Base-by-base conservation (phyloP, 148 eudicot genomes). In the Heliosperma pusillum region DNA sequence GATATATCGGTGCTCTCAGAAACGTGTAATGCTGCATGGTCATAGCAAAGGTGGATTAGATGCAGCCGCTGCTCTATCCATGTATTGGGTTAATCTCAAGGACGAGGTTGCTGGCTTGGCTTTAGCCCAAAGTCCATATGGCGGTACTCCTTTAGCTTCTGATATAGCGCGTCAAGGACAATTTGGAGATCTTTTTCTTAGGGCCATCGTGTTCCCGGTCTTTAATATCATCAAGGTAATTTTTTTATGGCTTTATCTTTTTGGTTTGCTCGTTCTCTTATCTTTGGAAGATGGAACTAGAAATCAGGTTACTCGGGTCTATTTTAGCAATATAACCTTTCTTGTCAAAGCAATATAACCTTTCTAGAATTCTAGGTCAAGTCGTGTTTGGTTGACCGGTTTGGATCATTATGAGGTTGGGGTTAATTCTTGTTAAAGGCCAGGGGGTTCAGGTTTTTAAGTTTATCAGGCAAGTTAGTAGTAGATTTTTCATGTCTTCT, bases 1-100 rank as follows among this genome's bases (percentile, higher is more conserved):
- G 83, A 76, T 95, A 19, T 92, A 95, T 73, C 87, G 92, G 97
- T 89, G 91, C 55, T 86, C 93, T 63, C 66, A 79, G 60, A 95
- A 95, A 67, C 90, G 83, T 33, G 91, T 95, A 50, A 79, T 92
- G 87, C 85, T 95, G 75, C 92, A 92, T 71, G 99, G 99, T 71
- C 99, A 95, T 70, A 95, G 99, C 89, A 95, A 92, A 88, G 99
- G 99, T 27, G 97, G 97, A 47, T 82, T 95, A 76, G 99, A 95
- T 81, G 83, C 97, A 63, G 99, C 97, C 13, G 99, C 97, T 82
- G 91, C 97, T 83, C 73, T 95, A 64, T 90, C 99, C 40, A 87
- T 95, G 90, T 90, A 95, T 78, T 95, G 99, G 97, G 77, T 85
- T 76, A 97, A 90, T 74, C 78, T 95, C 76, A 90, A 90, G 83